These are phyloP conservation scores for Halophytophthora polymorphica DNA, from an alignment of 352 stramenopile genomes.

Conservation along the genomic window DNA sequence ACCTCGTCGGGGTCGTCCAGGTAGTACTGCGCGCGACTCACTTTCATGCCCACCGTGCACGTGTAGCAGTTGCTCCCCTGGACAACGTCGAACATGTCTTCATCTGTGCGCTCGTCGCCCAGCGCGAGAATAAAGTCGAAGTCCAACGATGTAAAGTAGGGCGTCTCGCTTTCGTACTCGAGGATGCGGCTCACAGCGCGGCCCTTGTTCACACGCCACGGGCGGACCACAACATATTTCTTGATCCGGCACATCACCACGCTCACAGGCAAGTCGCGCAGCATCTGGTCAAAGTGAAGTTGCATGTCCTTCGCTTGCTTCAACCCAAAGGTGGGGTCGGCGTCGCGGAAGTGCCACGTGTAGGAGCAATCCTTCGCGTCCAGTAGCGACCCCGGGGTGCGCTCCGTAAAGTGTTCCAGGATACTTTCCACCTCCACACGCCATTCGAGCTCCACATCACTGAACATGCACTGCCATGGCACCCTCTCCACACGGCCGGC, in stretches of 20 bases:
- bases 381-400: conserved; percentile 80
- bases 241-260: conserved; percentile 89
- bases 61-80: conserved; percentile 89
- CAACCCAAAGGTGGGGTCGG: conserved; percentile 78
- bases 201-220: conserved; percentile 85
- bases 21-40: conserved; percentile 83
- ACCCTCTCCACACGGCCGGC: conserved; percentile 24
- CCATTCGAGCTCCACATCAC: conserved; percentile 78
- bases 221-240: conserved; percentile 87
- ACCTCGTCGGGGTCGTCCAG: conserved; percentile 79
- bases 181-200: conserved; percentile 80
- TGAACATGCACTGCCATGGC: conserved; percentile 82
- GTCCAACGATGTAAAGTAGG: conserved; percentile 67
- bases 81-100: conserved; percentile 90
- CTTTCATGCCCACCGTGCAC: conserved; percentile 84
- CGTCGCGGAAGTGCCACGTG: conserved; percentile 87
- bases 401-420: conserved; percentile 85
- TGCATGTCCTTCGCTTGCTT: conserved; percentile 89
- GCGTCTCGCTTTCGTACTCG: conserved; percentile 77
- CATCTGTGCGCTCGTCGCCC: conserved; percentile 83
- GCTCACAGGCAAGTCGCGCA: conserved; percentile 75
- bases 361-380: conserved; percentile 86
- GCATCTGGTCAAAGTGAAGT: conserved; percentile 88
- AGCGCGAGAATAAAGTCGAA: conserved; percentile 88
- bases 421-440: conserved; percentile 77